These are phyloP conservation scores for Coemansia sp. DNA, from an alignment of 192 early-diverging fungal genomes.

Conservation along the genomic window DNA sequence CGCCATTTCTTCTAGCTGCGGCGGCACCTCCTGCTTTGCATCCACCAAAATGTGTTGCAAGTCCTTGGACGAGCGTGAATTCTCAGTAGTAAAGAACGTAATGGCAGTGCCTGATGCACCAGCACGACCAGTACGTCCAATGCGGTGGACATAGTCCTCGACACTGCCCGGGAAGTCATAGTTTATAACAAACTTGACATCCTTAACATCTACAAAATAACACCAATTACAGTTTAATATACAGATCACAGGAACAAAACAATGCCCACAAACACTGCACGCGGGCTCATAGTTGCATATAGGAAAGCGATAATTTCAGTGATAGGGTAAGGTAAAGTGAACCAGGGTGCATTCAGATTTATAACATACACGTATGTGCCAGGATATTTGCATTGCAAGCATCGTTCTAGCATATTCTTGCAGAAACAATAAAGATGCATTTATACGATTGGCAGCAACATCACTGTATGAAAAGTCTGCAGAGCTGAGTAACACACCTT, in stretches of 20 bases:
- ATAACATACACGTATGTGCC: neutral
- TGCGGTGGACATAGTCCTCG: conserved; percentile 89
- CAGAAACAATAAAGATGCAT: neutral
- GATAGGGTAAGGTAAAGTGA: neutral
- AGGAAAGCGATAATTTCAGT: too few species aligned
- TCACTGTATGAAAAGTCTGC: neutral
- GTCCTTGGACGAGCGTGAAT: conserved; percentile 79
- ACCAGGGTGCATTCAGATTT: neutral
- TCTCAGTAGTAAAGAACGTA: conserved; percentile 90
- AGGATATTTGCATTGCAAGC: neutral
- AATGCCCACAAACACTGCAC: neutral
- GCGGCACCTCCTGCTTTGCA: conserved; percentile 87
- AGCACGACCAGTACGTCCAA: conserved; percentile 96
- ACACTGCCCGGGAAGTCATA: conserved; percentile 91
- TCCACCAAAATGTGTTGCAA: conserved; percentile 85
- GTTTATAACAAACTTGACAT: conserved; percentile 98
- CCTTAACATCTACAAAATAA: conserved; percentile 71
- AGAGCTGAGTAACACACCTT: conserved; percentile 14
- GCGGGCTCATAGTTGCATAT: too few species aligned
- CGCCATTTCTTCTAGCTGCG: conserved; percentile 71
- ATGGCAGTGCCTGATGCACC: conserved; percentile 85
- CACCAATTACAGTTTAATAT: neutral
- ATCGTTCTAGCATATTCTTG: neutral
- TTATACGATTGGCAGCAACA: neutral
- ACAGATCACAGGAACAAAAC: neutral